Conservation (phyloP, 345 rosid genomes). For the Boechera retrofracta region DNA sequence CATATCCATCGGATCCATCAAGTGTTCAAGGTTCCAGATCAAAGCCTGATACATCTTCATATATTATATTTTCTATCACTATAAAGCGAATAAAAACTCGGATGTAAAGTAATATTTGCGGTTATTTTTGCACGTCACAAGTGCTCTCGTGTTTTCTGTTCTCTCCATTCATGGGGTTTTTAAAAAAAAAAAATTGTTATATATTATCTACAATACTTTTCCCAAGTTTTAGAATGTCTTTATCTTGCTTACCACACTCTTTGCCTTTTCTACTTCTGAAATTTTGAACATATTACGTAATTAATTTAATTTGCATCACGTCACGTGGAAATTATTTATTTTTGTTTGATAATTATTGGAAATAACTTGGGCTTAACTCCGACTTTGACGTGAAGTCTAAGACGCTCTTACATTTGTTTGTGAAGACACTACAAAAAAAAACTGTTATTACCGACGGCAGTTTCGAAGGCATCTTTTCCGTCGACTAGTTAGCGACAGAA, state of each 20-base stretch:
- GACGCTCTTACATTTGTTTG: no score
- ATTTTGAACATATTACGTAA: not conserved
- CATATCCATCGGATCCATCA: constrained; percentile 78
- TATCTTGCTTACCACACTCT: not conserved
- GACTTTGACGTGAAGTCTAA: no score
- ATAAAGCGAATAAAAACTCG: not conserved
- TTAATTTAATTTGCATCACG: no score
- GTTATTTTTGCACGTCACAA: constrained; percentile 30
- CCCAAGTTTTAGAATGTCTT: not conserved
- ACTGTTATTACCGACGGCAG: no score
- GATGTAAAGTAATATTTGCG: constrained; percentile 15
- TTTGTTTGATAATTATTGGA: no score
- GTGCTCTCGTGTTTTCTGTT: constrained; percentile 14
- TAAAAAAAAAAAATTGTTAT: not conserved
- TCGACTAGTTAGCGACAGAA: no score
- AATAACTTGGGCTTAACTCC: no score
- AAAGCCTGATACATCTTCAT: constrained; percentile 47
- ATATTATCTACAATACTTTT: constrained; percentile 17
- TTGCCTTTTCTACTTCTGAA: no score
- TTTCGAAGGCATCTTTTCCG: no score
- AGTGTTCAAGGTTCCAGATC: constrained; percentile 74
- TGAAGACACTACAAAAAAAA: no score
- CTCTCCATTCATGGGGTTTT: constrained; percentile 25
- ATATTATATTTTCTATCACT: constrained; percentile 1
- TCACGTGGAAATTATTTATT: no score